These are phyloP conservation scores for Nectriaceae sp. DNA, from an alignment of 2,329 filamentous ascomycete genomes.

Conservation along the genomic window DNA sequence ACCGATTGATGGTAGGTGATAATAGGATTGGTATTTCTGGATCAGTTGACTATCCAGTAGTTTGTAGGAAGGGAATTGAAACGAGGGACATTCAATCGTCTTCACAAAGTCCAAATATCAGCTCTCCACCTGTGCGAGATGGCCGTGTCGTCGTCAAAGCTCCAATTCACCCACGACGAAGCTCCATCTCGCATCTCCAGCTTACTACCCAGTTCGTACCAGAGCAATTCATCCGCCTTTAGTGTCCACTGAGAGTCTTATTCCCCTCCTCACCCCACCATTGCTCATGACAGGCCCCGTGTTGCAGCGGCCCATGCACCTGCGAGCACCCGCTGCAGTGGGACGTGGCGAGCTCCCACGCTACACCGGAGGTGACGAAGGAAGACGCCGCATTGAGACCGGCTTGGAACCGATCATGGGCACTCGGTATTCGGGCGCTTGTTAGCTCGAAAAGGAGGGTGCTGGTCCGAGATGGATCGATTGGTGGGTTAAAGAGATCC, in stretches of 20 bases:
- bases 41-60: constrained; percentile 11
- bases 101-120: too few relatives aligned
- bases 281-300: constrained; percentile 20
- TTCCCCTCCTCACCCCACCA: constrained; percentile 26
- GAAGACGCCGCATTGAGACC: too few relatives aligned
- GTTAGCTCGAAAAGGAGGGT: not conserved
- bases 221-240: constrained; percentile 23
- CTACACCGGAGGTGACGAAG: too few relatives aligned
- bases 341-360: too few relatives aligned
- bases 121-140: not conserved
- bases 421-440: too few relatives aligned
- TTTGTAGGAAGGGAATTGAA: too few relatives aligned
- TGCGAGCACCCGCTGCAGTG: not conserved
- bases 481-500: not conserved
- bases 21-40: not conserved
- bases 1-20: not conserved
- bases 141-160: constrained; percentile 4
- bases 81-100: too few relatives aligned
- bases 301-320: constrained; percentile 9
- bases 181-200: not conserved
- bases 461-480: not conserved
- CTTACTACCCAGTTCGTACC: too few relatives aligned
- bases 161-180: constrained; percentile 9
- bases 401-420: too few relatives aligned
- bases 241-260: too few relatives aligned